phyloP scores from a whole-genome alignment of 2,329 filamentous ascomycete genomes.

The Xenosphaeropsis pyriputrescens region DNA sequence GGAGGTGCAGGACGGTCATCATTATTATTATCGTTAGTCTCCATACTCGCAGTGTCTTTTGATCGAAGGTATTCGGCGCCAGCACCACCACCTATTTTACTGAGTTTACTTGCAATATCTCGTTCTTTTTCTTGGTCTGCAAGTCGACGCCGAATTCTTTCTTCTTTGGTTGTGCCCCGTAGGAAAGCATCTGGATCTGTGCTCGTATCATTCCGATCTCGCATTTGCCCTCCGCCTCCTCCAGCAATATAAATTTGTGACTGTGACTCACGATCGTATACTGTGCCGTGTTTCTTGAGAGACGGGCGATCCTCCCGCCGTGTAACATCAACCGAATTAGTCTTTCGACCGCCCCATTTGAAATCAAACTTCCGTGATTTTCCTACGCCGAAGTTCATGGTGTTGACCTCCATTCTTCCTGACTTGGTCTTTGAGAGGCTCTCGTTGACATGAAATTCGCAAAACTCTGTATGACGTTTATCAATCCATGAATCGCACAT shows the following conservation, averaged over 20 bases:
- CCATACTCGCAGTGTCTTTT: conserved; percentile 5
- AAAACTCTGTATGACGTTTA: conserved; percentile 73
- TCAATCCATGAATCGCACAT: conserved; percentile 78
- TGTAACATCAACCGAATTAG: conserved; percentile 10
- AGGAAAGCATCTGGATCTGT: conserved; percentile 35
- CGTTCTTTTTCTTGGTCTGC: conserved; percentile 57
- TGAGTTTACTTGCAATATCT: conserved; percentile 55
- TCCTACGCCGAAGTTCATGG: conserved; percentile 33
- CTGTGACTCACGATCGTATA: conserved; percentile 43
- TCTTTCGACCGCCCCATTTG: conserved; percentile 15
- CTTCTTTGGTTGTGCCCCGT: conserved; percentile 42
- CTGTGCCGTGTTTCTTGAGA: conserved; percentile 13
- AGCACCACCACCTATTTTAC: conserved; percentile 45
- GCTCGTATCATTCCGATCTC: conserved; percentile 49
- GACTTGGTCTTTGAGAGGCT: conserved; percentile 57
- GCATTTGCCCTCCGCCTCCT: conserved; percentile 17
- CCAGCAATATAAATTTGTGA: conserved; percentile 37
- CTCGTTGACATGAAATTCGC: conserved; percentile 82
- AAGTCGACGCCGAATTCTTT: conserved; percentile 49
- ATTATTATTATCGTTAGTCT: conserved; percentile 1
- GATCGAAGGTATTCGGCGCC: conserved; percentile 55
- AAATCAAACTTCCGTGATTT: conserved; percentile 2
- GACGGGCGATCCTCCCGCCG: conserved; percentile 8
- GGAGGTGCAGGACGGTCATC: conserved; percentile 15
- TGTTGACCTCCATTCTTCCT: conserved; percentile 66